A percentile compares a stretch with the other conserved stretches of the same genome.
These are phyloP conservation scores for Vigna unguiculata DNA, from an alignment of 306 rosid species.

Conservation along the genomic window DNA sequence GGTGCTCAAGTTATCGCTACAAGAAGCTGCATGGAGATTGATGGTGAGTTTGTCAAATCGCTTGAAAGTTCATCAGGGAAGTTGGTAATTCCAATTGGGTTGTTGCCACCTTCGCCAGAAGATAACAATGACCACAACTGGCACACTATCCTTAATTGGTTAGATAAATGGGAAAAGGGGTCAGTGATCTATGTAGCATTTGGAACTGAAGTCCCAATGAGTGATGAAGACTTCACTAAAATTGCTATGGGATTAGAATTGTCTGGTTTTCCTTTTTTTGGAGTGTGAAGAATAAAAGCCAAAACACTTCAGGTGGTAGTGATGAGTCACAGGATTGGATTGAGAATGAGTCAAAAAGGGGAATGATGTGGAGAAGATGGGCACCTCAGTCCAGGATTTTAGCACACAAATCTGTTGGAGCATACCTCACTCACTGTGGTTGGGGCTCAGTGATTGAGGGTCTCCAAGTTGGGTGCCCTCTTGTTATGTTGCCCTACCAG, in stretches of 20 bases:
- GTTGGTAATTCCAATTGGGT: neutral
- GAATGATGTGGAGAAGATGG: constrained; percentile 4
- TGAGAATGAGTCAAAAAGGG: neutral
- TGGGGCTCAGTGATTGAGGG: neutral
- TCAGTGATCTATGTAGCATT: neutral
- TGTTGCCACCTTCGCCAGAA: neutral
- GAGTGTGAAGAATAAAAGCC: neutral
- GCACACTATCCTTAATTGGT: neutral
- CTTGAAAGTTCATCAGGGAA: neutral
- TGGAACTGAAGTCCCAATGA: neutral
- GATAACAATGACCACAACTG: neutral
- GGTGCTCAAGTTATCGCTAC: neutral
- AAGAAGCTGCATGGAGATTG: neutral
- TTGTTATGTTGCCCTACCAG: neutral
- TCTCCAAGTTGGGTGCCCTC: neutral
- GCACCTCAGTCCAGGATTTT: neutral
- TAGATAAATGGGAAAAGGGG: neutral
- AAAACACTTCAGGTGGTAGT: neutral
- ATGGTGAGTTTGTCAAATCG: neutral
- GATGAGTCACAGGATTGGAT: neutral
- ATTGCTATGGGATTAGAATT: neutral
- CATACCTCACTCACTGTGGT: too few relatives aligned
- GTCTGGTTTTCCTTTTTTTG: neutral
- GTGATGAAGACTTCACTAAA: neutral
- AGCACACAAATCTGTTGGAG: neutral